These are phyloP conservation scores for Eruca vesicaria DNA, from an alignment of 441 rosid genomes.

Conservation along the genomic window DNA sequence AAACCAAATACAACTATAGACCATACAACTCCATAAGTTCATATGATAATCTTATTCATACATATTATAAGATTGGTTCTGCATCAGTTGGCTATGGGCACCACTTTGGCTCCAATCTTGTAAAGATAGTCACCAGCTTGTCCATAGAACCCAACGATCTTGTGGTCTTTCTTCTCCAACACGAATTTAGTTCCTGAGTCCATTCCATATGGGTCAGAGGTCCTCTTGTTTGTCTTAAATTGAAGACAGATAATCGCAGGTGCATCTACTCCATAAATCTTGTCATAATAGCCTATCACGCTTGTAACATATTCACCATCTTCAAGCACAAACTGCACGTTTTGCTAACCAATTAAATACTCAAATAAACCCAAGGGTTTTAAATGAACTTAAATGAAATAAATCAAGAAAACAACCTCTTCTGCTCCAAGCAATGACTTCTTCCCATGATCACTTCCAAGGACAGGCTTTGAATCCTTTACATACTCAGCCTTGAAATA, in stretches of 20 bases:
- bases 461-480: conserved; percentile 13
- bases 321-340: conserved; percentile 33
- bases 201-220: conserved; percentile 16
- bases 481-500: conserved; percentile 22
- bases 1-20: conserved; percentile 5
- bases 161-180: conserved; percentile 27
- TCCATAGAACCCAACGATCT: conserved; percentile 36
- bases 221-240: conserved; percentile 31
- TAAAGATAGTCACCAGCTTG: conserved; percentile 25
- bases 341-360: conserved; percentile 7
- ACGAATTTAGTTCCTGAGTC: conserved; percentile 25
- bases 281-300: conserved; percentile 23
- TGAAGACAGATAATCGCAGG: conserved; percentile 6
- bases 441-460: conserved; percentile 28
- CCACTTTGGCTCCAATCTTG: conserved; percentile 29
- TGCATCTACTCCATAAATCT: conserved; percentile 10
- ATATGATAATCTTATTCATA: conserved; percentile 5
- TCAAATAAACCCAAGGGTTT: not conserved
- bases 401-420: conserved; percentile 16
- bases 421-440: conserved; percentile 26
- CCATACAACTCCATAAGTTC: conserved; percentile 10
- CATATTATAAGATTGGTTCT: not conserved
- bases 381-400: not conserved
- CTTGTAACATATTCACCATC: conserved; percentile 18
- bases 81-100: conserved; percentile 23